Conservation (phyloP, 768 basidiomycete species). For the Calvatia gigantea region DNA sequence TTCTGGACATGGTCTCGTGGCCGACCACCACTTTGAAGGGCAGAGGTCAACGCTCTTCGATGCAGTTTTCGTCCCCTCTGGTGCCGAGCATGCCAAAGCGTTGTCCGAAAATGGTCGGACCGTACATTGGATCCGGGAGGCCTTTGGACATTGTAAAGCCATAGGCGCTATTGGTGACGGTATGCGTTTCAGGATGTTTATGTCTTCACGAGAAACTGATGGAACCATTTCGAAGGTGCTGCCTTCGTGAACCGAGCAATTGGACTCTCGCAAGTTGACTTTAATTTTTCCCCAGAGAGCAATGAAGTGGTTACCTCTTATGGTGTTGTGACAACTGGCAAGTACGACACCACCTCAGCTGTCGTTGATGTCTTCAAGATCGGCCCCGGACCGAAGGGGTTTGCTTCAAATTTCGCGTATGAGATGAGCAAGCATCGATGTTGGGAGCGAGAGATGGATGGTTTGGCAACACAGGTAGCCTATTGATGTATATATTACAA, state of each 20-base stretch:
- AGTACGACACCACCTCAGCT: slow-evolving; percentile 37
- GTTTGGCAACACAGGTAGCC: slow-evolving; percentile 50
- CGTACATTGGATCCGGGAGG: slow-evolving; percentile 82
- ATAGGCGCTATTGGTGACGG: slow-evolving; percentile 77
- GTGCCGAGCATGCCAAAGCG: slow-evolving; percentile 52
- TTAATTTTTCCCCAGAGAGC: slow-evolving; percentile 27
- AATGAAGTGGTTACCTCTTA: slow-evolving; percentile 53
- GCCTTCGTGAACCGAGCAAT: slow-evolving; percentile 44
- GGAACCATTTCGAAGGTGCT: slow-evolving; percentile 32
- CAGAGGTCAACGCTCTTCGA: slow-evolving; percentile 85
- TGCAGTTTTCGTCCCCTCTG: slow-evolving; percentile 75
- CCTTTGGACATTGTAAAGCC: slow-evolving; percentile 83
- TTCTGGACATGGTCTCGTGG: slow-evolving; percentile 32
- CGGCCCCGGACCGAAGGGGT: slow-evolving; percentile 43
- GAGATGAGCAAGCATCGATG: slow-evolving; percentile 68
- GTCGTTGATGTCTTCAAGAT: slow-evolving; percentile 41
- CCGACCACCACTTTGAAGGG: slow-evolving; percentile 73
- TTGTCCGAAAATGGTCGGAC: slow-evolving; percentile 63
- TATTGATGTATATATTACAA: slow-evolving; percentile 26
- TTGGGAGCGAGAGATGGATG: slow-evolving; percentile 58
- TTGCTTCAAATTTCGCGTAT: slow-evolving; percentile 54
- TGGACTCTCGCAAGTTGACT: slow-evolving; percentile 41
- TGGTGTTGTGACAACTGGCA: slow-evolving; percentile 61
- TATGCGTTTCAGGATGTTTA: slow-evolving; percentile 21
- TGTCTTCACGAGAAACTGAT: not conserved